These are phyloP conservation scores for Trypanosoma vivax DNA, from an alignment of 208 protist genomes.

Conservation along the genomic window DNA sequence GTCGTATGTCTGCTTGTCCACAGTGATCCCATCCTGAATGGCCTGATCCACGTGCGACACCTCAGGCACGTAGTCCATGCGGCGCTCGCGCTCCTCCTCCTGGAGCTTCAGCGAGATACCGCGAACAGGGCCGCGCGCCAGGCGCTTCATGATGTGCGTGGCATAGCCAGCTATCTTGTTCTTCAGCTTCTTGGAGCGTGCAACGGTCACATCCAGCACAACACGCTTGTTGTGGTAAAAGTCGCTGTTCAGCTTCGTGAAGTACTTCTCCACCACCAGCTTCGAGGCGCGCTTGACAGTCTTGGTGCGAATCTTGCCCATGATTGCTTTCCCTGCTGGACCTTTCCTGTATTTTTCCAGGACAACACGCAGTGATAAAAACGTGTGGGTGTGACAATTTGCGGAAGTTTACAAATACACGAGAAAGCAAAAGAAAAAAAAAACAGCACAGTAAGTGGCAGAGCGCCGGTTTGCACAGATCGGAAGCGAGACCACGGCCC, in stretches of 20 bases:
- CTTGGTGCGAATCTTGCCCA: constrained; percentile 99
- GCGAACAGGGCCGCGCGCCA: constrained; percentile 96
- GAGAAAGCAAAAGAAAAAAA: no score
- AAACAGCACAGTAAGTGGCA: no score
- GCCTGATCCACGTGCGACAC: constrained; percentile 80
- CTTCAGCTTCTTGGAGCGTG: constrained; percentile 98
- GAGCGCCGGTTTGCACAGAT: no score
- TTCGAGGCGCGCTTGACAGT: constrained; percentile 99
- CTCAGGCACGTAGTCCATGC: constrained; percentile 99
- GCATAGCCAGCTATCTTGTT: constrained; percentile 99
- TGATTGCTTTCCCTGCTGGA: constrained; percentile 26
- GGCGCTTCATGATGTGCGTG: constrained; percentile 98
- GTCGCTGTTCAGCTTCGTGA: constrained; percentile 97
- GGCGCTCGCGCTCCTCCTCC: constrained; percentile 99
- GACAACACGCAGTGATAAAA: neutral
- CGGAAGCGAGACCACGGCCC: no score
- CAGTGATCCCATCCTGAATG: constrained; percentile 81
- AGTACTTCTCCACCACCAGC: constrained; percentile 99
- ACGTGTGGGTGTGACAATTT: no score
- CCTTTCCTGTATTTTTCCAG: constrained; percentile 1
- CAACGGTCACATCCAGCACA: constrained; percentile 96
- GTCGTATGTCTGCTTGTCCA: constrained; percentile 81
- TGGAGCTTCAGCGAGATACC: constrained; percentile 99
- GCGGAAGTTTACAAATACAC: no score
- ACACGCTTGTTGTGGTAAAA: constrained; percentile 99